Evolutionary conservation across 1,284 basidiomycete genomes (phyloP).

Genomic region (Puccinia novopanici): DNA sequence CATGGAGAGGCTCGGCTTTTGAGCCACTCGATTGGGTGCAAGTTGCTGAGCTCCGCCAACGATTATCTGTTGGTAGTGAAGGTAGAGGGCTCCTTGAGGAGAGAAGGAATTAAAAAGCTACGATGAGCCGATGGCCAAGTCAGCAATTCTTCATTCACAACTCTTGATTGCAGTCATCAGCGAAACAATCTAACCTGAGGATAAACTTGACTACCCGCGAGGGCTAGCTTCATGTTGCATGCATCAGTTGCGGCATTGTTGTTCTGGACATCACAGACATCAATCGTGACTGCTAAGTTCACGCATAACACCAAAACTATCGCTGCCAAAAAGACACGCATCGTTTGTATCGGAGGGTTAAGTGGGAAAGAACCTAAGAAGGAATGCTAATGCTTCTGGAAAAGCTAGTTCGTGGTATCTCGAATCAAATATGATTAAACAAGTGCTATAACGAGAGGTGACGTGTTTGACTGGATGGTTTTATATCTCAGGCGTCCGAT

Average conservation of each 20-base stretch:
- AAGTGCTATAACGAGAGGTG: neutral
- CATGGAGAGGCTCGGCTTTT: constrained; percentile 12
- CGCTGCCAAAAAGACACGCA: neutral
- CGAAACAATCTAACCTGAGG: constrained; percentile 10
- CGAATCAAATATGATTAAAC: too few relatives aligned
- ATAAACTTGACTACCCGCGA: constrained; percentile 31
- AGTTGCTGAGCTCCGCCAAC: constrained; percentile 49
- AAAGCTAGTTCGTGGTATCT: neutral
- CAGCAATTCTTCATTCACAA: neutral
- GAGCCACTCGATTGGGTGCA: constrained; percentile 7
- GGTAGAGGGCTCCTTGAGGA: constrained; percentile 28
- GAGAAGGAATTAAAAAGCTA: constrained; percentile 17
- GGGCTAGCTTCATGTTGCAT: constrained; percentile 37
- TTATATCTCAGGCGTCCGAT: neutral
- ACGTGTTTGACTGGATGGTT: neutral
- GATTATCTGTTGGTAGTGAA: constrained; percentile 14
- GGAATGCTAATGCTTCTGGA: neutral
- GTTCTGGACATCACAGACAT: constrained; percentile 25
- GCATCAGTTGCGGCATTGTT: constrained; percentile 34
- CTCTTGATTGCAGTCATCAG: neutral
- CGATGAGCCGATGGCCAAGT: neutral
- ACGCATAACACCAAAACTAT: neutral
- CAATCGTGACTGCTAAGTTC: neutral
- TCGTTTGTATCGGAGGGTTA: neutral
- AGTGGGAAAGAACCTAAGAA: too few relatives aligned